Conservation (phyloP, 2,329 filamentous ascomycete genomes). For the Arthroderma sp. region DNA sequence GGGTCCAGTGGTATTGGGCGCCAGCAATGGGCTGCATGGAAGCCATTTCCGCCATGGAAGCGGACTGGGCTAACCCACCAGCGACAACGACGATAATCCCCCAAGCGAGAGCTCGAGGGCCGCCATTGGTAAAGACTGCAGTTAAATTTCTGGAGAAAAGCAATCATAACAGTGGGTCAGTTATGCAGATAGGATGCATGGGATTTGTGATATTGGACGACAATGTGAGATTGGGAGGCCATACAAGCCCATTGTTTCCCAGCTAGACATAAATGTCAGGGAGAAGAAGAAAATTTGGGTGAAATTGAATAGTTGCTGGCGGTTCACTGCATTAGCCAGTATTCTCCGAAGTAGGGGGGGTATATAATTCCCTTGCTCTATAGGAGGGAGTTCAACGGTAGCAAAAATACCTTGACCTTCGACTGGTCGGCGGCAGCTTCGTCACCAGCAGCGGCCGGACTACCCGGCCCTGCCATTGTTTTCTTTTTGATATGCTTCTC, state of each 20-base stretch:
- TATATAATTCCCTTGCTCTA: background rate
- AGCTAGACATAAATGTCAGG: constrained; percentile 20
- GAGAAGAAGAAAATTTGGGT: constrained; percentile 22
- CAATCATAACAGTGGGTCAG: background rate
- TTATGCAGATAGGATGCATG: constrained; percentile 1
- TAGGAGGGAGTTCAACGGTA: background rate
- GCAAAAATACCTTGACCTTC: constrained; percentile 11
- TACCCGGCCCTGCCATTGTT: background rate
- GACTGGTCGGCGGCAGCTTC: constrained; percentile 7
- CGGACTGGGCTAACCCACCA: constrained; percentile 23
- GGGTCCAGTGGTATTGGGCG: constrained; percentile 36
- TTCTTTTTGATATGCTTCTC: background rate
- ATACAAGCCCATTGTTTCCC: constrained; percentile 20
- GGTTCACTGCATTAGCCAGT: background rate
- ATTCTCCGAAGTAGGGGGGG: background rate
- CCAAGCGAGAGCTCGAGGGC: constrained; percentile 23
- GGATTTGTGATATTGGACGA: background rate
- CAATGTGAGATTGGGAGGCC: constrained; percentile 1
- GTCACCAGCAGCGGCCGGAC: background rate
- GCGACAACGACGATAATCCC: constrained; percentile 22
- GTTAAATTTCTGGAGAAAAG: constrained; percentile 15
- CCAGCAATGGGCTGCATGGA: constrained; percentile 33
- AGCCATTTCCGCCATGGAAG: constrained; percentile 31
- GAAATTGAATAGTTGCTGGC: constrained; percentile 20
- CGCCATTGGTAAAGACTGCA: constrained; percentile 30